Evolutionary conservation across 495 filamentous ascomycete species (phyloP).

Genomic region (Aspergillus wentii): DNA sequence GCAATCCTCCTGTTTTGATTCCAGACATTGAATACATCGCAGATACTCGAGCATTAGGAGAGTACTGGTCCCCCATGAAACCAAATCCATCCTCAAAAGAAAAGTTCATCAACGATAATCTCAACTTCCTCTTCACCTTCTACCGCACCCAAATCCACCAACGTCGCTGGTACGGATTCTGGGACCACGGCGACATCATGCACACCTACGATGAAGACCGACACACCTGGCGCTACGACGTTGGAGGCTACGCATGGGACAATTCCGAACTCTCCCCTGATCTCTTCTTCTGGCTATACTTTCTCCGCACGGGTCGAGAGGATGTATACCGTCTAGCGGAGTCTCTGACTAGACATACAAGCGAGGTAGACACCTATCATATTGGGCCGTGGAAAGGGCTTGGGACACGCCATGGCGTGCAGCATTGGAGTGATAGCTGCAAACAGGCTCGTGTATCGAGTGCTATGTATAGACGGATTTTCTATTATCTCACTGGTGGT

Average conservation of each 20-base stretch:
- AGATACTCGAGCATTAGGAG: slow-evolving; percentile 32
- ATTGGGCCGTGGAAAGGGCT: slow-evolving; percentile 41
- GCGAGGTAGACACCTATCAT: slow-evolving; percentile 49
- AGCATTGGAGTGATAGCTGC: slow-evolving; percentile 45
- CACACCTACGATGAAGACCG: slow-evolving; percentile 47
- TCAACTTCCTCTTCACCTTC: slow-evolving; percentile 39
- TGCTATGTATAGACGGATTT: slow-evolving; percentile 31
- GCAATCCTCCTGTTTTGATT: slow-evolving; percentile 33
- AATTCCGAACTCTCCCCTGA: slow-evolving; percentile 51
- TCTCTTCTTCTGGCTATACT: slow-evolving; percentile 48
- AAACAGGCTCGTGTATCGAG: slow-evolving; percentile 43
- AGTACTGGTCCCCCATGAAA: slow-evolving; percentile 40
- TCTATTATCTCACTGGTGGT: slow-evolving; percentile 43
- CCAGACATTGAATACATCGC: slow-evolving; percentile 33
- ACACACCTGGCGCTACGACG: slow-evolving; percentile 47
- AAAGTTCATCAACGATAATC: slow-evolving; percentile 6
- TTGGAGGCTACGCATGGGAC: slow-evolving; percentile 51
- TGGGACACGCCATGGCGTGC: slow-evolving; percentile 47
- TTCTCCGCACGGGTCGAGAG: slow-evolving; percentile 39
- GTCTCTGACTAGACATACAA: slow-evolving; percentile 41
- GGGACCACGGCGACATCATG: slow-evolving; percentile 46
- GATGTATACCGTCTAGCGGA: slow-evolving; percentile 46
- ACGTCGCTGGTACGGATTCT: slow-evolving; percentile 48
- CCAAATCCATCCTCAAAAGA: slow-evolving; percentile 2
- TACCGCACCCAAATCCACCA: slow-evolving; percentile 42